Conservation (phyloP, 2,329 filamentous ascomycete species). For the Pestalotiopsis sp. region DNA sequence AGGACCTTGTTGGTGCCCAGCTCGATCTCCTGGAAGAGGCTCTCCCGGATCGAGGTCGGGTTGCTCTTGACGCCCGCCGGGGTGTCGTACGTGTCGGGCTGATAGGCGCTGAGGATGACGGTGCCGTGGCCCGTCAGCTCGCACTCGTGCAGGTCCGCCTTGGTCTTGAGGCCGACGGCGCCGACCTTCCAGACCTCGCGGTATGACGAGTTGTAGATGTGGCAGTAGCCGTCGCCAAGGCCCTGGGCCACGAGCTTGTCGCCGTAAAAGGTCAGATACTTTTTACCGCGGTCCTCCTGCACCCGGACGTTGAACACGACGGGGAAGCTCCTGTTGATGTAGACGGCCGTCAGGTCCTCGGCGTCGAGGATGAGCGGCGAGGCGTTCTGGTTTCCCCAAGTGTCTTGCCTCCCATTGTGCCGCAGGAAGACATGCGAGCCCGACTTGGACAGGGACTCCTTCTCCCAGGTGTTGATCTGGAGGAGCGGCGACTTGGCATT, state of each 20-base stretch:
- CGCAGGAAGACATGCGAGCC: constrained; percentile 25
- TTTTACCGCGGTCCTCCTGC: constrained; percentile 21
- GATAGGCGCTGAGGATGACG: constrained; percentile 16
- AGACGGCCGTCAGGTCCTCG: constrained; percentile 22
- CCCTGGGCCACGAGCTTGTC: constrained; percentile 19
- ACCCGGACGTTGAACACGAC: constrained; percentile 23
- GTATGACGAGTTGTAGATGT: constrained; percentile 21
- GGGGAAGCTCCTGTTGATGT: constrained; percentile 21
- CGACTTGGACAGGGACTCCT: constrained; percentile 18
- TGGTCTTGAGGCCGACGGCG: constrained; percentile 16
- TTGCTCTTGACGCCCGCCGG: neutral
- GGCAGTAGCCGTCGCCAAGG: constrained; percentile 21
- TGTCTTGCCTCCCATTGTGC: constrained; percentile 18
- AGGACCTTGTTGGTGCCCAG: constrained; percentile 16
- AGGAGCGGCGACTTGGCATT: constrained; percentile 19
- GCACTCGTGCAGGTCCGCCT: constrained; percentile 18
- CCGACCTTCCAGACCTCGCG: constrained; percentile 20
- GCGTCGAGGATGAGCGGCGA: constrained; percentile 22
- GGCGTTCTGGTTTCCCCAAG: constrained; percentile 12
- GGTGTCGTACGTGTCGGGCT: neutral
- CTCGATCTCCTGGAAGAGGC: constrained; percentile 18
- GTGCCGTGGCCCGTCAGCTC: constrained; percentile 18
- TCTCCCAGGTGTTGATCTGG: constrained; percentile 21
- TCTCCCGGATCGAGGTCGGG: constrained; percentile 12
- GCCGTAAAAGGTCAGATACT: constrained; percentile 25